A percentile compares a stretch with the other conserved stretches of the same genome.
phyloP scores from a whole-genome alignment of 2,329 filamentous ascomycete species.

The Trichoderma atrobrunneum region DNA sequence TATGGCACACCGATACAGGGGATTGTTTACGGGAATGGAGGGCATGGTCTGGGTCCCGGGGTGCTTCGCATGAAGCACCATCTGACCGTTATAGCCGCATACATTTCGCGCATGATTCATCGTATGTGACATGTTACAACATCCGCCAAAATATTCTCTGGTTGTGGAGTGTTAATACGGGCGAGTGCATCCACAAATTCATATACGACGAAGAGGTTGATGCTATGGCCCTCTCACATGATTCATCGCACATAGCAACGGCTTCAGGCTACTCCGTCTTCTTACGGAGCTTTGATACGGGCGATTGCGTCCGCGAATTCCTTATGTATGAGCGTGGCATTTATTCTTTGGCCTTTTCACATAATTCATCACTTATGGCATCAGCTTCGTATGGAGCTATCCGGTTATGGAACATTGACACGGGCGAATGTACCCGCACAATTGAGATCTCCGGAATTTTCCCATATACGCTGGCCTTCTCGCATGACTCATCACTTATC shows the following conservation, averaged over 20 bases:
- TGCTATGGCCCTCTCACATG: background rate
- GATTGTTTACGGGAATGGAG: background rate
- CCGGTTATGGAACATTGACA: background rate
- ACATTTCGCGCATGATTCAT: background rate
- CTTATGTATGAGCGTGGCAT: background rate
- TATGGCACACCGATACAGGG: background rate
- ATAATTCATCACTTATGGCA: background rate
- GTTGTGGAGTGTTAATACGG: background rate
- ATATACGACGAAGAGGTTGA: no score
- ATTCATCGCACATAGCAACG: background rate
- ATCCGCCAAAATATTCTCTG: no score
- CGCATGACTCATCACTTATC: background rate
- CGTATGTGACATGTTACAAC: no score
- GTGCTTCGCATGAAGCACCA: background rate
- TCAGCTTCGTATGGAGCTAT: background rate
- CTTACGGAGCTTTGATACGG: background rate
- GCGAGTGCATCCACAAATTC: no score
- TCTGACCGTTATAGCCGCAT: background rate
- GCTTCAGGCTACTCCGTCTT: no score
- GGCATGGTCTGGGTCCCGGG: background rate
- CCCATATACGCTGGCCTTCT: no score
- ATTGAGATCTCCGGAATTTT: no score
- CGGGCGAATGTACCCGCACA: no score
- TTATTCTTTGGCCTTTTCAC: constrained; percentile 1
- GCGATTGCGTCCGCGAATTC: background rate